Evolutionary conservation across 192 early-diverging fungal genomes (phyloP), one percentile per base, ranked within the genome.

Genomic region (Coemansia sp.): DNA sequence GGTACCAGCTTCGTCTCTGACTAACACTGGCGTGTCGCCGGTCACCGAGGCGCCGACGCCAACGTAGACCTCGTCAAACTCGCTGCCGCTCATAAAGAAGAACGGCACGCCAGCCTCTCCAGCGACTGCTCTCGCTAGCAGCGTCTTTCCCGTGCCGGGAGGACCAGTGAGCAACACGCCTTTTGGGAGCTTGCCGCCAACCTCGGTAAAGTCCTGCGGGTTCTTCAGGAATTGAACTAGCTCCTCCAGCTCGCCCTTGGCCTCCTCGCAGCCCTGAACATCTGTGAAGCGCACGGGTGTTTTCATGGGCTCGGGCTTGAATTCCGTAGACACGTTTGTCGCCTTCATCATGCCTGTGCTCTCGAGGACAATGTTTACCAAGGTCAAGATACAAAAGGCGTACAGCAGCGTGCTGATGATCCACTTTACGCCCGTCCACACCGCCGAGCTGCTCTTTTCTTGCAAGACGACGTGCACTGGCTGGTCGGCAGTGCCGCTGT

Each of bases 51-150:
- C 95, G 16, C 97, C 97, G 13, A 98, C 95, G 63, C 96, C 96
- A 21, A 99, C 96, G 72, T 97, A 99, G 73, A 98, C 87, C 76
- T 99, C 96, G 81, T 98, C 97, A 87, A 99, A 98, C 83, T 99
- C 97, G 68, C 87, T 89, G 35, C 96, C 97, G 60, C 88, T 90
- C 95, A 99, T 98, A 74, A 96, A 95, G 74, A 99, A 98, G 81
- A 99, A 99, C 3, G 96, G 95, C 5, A 98, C 96, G 10, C 88
- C 94, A 13, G 97, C 95, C 78, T 99, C 96, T 13, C 96, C 96
- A 9, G 97, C 97, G 24, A 98, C 93, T 10, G 97, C 97, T 33
- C 95, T 84, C 10, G 97, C 97, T 39, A 98, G 77, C 76, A 97
- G 89, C 5, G 98, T 99, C 65, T 99, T 99, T 34, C 98, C 98